Conservation (phyloP, 208 protist genomes). For the Balamuthia mandrillaris region DNA sequence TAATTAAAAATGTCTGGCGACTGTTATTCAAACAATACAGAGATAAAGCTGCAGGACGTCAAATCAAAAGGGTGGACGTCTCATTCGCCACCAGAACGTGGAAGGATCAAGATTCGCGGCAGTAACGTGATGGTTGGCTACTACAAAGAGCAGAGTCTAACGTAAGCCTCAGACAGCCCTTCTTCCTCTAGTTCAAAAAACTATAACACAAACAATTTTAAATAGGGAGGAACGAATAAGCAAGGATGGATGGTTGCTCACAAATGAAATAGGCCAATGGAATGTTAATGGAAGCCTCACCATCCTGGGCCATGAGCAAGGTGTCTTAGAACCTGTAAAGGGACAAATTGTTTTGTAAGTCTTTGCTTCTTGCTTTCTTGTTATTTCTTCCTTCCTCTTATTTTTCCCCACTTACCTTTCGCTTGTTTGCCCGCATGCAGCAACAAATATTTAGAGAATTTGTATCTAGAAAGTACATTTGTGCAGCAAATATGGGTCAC, state of each 20-base stretch:
- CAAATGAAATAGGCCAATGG: slow-evolving; percentile 76
- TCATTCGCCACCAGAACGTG: slow-evolving; percentile 10
- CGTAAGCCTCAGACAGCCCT: not conserved
- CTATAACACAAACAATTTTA: not conserved
- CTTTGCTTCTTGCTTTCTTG: not conserved
- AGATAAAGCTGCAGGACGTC: slow-evolving; percentile 3
- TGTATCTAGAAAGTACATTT: slow-evolving; percentile 40
- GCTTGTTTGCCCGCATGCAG: not conserved
- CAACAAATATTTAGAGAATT: slow-evolving; percentile 25
- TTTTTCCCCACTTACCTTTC: not conserved
- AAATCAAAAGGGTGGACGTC: not conserved
- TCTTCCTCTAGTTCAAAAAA: not conserved
- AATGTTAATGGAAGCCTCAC: slow-evolving; percentile 59
- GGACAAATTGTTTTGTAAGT: slow-evolving; percentile 60
- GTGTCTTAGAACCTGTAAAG: slow-evolving; percentile 82
- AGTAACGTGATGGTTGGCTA: slow-evolving; percentile 70
- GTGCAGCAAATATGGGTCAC: slow-evolving; percentile 55
- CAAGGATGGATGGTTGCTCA: slow-evolving; percentile 79
- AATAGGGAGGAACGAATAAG: slow-evolving; percentile 55
- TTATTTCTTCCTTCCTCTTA: not conserved
- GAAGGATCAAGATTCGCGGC: slow-evolving; percentile 70
- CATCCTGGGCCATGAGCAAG: slow-evolving; percentile 84
- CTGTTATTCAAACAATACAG: too few relatives aligned
- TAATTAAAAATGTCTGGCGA: too few relatives aligned
- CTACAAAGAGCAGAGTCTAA: slow-evolving; percentile 55